Conservation (phyloP, 495 filamentous ascomycete species). For the Aspergillus avenaceus region DNA sequence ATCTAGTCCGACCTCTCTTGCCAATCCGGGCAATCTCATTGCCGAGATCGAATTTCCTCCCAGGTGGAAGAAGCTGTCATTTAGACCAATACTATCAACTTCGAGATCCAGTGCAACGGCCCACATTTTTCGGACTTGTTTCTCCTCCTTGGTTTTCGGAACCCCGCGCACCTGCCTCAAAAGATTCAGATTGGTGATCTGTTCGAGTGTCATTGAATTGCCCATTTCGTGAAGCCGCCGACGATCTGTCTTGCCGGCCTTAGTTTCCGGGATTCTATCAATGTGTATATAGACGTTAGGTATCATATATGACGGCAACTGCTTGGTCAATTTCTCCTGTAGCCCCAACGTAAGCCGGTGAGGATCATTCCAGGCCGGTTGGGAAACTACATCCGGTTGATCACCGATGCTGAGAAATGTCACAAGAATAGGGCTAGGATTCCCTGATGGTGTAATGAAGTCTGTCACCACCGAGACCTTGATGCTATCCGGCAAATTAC, state of each 20-base stretch:
- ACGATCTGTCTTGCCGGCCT: background rate
- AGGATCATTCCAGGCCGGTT: background rate
- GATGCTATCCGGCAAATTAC: background rate
- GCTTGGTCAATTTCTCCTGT: background rate
- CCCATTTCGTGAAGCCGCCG: background rate
- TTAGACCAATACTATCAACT: background rate
- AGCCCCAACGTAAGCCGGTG: background rate
- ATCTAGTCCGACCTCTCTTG: background rate
- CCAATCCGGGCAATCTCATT: background rate
- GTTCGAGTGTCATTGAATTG: background rate
- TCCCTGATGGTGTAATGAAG: background rate
- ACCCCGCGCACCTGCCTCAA: background rate
- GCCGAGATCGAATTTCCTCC: background rate
- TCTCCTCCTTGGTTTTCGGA: background rate
- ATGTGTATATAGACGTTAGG: background rate
- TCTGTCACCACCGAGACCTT: background rate
- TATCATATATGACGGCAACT: background rate
- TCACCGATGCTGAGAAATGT: background rate
- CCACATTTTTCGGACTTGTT: background rate
- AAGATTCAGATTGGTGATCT: background rate
- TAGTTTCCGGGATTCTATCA: background rate
- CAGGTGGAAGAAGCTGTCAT: background rate
- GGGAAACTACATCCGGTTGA: background rate
- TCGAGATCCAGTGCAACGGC: background rate
- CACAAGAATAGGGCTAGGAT: background rate